A percentile compares a stretch with the other conserved stretches of the same genome.
phyloP scores from a whole-genome alignment of 2,329 filamentous ascomycete genomes.

The Cladosporium cucumerinum region DNA sequence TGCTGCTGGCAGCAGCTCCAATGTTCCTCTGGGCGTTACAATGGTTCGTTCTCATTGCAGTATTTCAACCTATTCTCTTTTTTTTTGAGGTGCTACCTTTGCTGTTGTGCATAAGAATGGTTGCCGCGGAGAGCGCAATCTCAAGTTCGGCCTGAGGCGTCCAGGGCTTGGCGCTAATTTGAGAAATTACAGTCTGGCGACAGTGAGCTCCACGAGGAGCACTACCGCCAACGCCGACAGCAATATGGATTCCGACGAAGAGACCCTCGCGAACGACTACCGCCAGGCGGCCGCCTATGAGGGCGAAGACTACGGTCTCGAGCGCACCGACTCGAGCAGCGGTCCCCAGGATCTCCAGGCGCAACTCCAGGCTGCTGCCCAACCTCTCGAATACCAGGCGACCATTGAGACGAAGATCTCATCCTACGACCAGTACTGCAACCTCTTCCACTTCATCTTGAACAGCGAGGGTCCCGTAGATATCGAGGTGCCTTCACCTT shows the following conservation, averaged over 20 bases:
- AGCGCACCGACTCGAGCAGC: slow-evolving; percentile 62
- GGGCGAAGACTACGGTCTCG: slow-evolving; percentile 61
- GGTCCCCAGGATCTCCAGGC: slow-evolving; percentile 90
- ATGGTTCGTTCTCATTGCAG: not conserved
- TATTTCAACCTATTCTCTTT: not conserved
- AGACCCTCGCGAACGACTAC: slow-evolving; percentile 93
- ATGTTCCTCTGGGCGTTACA: not conserved
- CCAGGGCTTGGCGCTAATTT: not conserved
- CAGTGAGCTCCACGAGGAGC: not conserved
- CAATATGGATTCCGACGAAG: slow-evolving; percentile 77
- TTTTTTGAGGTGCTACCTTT: not conserved
- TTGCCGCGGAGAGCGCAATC: not conserved
- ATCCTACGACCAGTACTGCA: slow-evolving; percentile 99
- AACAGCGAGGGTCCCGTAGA: slow-evolving; percentile 99
- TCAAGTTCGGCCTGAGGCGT: not conserved
- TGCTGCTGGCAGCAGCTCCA: not conserved
- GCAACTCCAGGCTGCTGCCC: slow-evolving; percentile 84
- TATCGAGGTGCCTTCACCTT: slow-evolving; percentile 95
- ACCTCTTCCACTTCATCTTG: slow-evolving; percentile 96
- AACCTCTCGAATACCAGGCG: slow-evolving; percentile 92
- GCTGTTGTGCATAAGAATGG: not conserved
- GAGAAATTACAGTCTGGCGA: not conserved
- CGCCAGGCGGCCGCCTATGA: slow-evolving; percentile 86
- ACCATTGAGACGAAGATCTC: slow-evolving; percentile 95
- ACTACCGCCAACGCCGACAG: not conserved